Percentiles rank a stretch among this genome's conserved stretches.
Conservation (phyloP, 345 rosid species). For the Salix brachista region DNA sequence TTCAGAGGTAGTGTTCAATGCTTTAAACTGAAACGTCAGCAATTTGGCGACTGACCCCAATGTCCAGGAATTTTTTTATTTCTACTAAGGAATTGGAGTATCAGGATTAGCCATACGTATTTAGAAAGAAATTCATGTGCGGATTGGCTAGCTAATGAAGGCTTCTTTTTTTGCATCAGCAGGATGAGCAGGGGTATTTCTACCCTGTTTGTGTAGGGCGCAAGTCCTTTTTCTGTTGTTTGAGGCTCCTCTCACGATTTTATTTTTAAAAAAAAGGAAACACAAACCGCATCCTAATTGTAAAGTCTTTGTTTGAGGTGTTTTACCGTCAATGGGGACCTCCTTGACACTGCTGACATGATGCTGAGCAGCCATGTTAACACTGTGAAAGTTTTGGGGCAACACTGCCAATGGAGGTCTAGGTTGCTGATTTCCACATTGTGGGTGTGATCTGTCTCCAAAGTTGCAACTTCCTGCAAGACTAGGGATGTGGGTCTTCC, state of each 20-base stretch:
- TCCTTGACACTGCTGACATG: slow-evolving; percentile 34
- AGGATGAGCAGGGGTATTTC: background rate
- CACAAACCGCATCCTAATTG: background rate
- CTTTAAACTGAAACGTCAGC: background rate
- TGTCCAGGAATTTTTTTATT: background rate
- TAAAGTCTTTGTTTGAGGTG: background rate
- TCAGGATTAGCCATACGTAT: background rate
- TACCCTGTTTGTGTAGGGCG: background rate
- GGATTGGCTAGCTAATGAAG: background rate
- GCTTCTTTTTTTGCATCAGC: background rate
- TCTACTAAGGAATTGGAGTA: background rate
- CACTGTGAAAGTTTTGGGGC: slow-evolving; percentile 45
- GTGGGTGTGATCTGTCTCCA: slow-evolving; percentile 51
- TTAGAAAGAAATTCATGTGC: background rate
- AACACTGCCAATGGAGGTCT: slow-evolving; percentile 62
- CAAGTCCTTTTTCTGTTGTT: background rate
- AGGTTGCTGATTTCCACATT: slow-evolving; percentile 42
- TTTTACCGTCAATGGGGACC: slow-evolving; percentile 41
- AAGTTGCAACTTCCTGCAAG: slow-evolving; percentile 35
- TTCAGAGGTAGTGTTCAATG: background rate
- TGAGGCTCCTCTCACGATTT: too few relatives aligned
- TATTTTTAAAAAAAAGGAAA: background rate
- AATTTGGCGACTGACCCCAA: background rate
- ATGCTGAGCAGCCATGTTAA: slow-evolving; percentile 25
- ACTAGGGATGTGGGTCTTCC: slow-evolving; percentile 66